Evolutionary conservation across 805 yeast species (phyloP), one percentile per base, ranked within the genome.

Genomic region (Teunomyces pallodes): DNA sequence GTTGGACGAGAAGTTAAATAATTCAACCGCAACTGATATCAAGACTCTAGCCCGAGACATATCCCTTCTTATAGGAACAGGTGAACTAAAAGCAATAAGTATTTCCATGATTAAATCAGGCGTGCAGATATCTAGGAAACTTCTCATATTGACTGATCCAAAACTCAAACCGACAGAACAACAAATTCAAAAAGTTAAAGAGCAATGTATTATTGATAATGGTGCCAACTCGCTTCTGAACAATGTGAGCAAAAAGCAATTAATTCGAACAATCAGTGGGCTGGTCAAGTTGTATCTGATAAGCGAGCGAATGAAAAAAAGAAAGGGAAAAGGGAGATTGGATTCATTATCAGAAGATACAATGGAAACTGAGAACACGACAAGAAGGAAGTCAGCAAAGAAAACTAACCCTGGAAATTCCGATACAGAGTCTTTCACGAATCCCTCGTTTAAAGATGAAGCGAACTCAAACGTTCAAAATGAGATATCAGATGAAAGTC

Each of bases 11-110:
- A 52, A 55, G 16, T 57, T 73, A 27, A 65, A 61, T 2, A 52
- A 46, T 30, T 41, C 54, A 1, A 67, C 74, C 7, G 42, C 51
- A 3, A 72, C 75, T 1, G 77, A 73, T 50, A 57, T 54, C 32
- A 73, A 72, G 46, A 73, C 77, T 0, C 52, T 73, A 13, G 67
- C 67, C 3, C 54, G 77, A 31, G 77, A 73, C 46, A 65, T 73
- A 4, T 60, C 64, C 1, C 47, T 56, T 12, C 54, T 73, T 17
- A 62, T 65, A 9, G 44, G 56, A 20, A 41, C 54, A 14, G 46
- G 56, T 6, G 56, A 58, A 14, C 24, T 68, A 36, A 64, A 64
- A 47, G 53, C 56, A 32, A 56, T 57, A 43, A 56, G 58, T 46
- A 50, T 70, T 26, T 36, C 54, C 8, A 53, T 70, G n/a, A 46